Conservation (phyloP, 306 rosid species). For the Purshia tridentata region DNA sequence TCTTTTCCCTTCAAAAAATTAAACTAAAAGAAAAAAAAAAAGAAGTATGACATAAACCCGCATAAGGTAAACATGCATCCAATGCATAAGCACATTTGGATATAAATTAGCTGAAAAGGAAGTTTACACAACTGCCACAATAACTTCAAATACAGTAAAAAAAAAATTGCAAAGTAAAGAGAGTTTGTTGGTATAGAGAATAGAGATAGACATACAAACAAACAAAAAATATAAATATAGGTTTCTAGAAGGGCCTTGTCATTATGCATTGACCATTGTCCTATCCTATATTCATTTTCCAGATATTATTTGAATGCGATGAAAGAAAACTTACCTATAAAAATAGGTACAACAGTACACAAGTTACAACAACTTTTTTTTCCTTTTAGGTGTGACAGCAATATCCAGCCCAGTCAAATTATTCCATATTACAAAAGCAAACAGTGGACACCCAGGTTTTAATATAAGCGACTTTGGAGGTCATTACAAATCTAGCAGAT, state of each 20-base stretch:
- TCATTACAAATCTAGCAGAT: background rate
- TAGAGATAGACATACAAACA: background rate
- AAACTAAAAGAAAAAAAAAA: too few species aligned
- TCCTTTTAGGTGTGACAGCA: background rate
- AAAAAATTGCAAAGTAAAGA: background rate
- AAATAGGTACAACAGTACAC: background rate
- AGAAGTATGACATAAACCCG: background rate
- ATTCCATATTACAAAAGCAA: conserved; percentile 1
- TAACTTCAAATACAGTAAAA: background rate
- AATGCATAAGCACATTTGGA: background rate
- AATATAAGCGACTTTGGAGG: background rate
- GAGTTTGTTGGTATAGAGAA: background rate
- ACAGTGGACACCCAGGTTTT: background rate
- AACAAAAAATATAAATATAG: conserved; percentile 6
- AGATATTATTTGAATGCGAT: conserved; percentile 2
- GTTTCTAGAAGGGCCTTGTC: background rate
- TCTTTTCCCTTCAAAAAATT: background rate
- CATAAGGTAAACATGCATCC: background rate
- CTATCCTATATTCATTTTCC: conserved; percentile 1
- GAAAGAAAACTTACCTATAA: background rate
- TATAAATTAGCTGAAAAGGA: background rate
- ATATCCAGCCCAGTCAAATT: background rate
- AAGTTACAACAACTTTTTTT: background rate
- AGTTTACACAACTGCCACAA: background rate
- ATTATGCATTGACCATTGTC: conserved; percentile 1